These are phyloP conservation scores for Metarhizium anisopliae DNA, from an alignment of 2,329 filamentous ascomycete species.

Conservation along the genomic window DNA sequence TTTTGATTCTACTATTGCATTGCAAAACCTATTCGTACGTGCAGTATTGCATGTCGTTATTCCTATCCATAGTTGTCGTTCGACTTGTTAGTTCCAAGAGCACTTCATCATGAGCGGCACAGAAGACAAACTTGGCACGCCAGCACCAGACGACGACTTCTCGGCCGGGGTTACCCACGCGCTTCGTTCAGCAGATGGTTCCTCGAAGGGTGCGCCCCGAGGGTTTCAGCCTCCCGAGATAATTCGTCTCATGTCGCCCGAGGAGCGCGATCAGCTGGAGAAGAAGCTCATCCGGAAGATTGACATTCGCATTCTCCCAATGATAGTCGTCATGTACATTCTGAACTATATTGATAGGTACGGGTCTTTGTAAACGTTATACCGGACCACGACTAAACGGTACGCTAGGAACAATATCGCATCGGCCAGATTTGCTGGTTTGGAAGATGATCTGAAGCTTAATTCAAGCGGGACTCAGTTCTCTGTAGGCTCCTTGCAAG, in stretches of 20 bases:
- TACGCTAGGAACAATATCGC: conserved; percentile 29
- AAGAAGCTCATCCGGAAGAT: conserved; percentile 16
- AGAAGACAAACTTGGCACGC: background rate
- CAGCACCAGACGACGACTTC: background rate
- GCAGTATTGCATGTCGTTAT: background rate
- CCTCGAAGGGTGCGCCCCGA: background rate
- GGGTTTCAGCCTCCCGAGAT: background rate
- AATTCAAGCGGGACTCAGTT: conserved; percentile 14
- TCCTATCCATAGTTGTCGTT: background rate
- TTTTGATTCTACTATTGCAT: background rate
- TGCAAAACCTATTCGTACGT: background rate
- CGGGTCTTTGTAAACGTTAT: background rate
- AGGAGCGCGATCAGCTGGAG: conserved; percentile 5
- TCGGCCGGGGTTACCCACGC: background rate
- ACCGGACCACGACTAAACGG: background rate
- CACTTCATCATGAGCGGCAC: background rate
- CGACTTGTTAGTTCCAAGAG: background rate
- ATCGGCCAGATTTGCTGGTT: conserved; percentile 14
- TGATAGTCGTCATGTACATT: conserved; percentile 17
- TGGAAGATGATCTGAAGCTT: conserved; percentile 44
- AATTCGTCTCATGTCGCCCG: background rate
- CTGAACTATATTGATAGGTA: conserved; percentile 38
- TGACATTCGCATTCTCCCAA: conserved; percentile 21
- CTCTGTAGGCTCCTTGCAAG: conserved; percentile 1
- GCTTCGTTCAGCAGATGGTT: background rate